A percentile compares a stretch with the other conserved stretches of the same genome.
phyloP scores from a whole-genome alignment of 2,329 filamentous ascomycete species.

The Epichloe sibirici region DNA sequence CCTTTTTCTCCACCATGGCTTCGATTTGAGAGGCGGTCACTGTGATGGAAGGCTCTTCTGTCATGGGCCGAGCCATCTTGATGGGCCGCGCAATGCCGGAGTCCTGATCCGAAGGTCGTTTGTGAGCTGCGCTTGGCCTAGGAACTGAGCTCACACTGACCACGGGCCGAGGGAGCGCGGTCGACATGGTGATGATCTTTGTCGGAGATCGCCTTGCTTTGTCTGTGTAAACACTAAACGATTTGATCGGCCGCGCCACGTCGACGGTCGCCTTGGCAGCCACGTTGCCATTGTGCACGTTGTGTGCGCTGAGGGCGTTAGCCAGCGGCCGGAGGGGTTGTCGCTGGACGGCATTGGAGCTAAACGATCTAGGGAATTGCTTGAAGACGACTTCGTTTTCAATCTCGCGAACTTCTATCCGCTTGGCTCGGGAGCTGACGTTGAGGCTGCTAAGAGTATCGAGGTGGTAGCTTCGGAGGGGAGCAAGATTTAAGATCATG shows the following conservation, averaged over 20 bases:
- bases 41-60: constrained; percentile 24
- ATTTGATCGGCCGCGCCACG: constrained; percentile 60
- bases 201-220: constrained; percentile 32
- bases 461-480: constrained; percentile 82
- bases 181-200: constrained; percentile 12
- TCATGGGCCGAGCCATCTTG: constrained; percentile 32
- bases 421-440: constrained; percentile 89
- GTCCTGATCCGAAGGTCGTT: constrained; percentile 32
- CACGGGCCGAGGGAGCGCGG: constrained; percentile 19
- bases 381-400: constrained; percentile 92
- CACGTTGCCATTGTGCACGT: constrained; percentile 51
- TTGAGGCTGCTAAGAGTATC: constrained; percentile 91
- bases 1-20: constrained; percentile 82
- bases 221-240: constrained; percentile 80
- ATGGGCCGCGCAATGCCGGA: constrained; percentile 27
- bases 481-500: constrained; percentile 92
- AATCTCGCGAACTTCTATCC: constrained; percentile 89
- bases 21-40: constrained; percentile 70
- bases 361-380: constrained; percentile 47
- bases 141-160: constrained; percentile 15
- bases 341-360: constrained; percentile 35
- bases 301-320: constrained; percentile 64
- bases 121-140: constrained; percentile 15
- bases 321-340: constrained; percentile 72
- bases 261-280: constrained; percentile 29